Evolutionary conservation across 306 rosid genomes (phyloP).

Genomic region (Carpinus fangiana): DNA sequence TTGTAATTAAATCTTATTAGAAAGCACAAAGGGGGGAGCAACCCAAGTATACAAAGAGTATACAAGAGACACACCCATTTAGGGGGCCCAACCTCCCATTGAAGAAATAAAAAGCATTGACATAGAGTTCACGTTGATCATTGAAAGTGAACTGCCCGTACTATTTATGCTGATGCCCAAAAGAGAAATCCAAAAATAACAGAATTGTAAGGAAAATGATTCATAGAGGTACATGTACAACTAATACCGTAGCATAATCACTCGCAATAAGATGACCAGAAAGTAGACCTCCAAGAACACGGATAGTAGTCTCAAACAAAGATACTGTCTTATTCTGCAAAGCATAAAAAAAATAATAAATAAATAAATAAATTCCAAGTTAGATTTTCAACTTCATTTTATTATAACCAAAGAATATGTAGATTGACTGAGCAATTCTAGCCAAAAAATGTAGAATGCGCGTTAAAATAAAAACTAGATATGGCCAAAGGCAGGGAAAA

Average conservation of each 20-base stretch:
- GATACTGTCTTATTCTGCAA: constrained; percentile 97
- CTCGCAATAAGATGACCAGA: constrained; percentile 90
- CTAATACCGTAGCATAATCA: constrained; percentile 84
- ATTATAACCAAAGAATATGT: not conserved
- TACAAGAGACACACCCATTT: no score
- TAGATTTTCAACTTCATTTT: constrained; percentile 6
- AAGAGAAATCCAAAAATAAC: not conserved
- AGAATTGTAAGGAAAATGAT: constrained; percentile 12
- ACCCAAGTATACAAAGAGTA: no score
- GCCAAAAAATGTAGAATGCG: not conserved
- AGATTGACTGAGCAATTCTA: not conserved
- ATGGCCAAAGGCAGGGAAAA: not conserved
- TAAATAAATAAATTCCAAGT: not conserved
- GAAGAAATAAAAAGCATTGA: not conserved
- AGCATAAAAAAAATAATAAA: no score
- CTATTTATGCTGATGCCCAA: not conserved
- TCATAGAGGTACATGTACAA: constrained; percentile 9
- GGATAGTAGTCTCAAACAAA: constrained; percentile 83
- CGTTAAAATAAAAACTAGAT: not conserved
- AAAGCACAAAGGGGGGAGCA: no score
- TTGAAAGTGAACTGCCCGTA: not conserved
- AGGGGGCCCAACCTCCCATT: no score
- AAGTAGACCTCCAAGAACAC: constrained; percentile 89
- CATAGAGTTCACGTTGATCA: not conserved
- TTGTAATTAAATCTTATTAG: no score